Evolutionary conservation across 257 asterid species (phyloP), one percentile per base, ranked within the genome.

Genomic region (Solanum pimpinellifolium): DNA sequence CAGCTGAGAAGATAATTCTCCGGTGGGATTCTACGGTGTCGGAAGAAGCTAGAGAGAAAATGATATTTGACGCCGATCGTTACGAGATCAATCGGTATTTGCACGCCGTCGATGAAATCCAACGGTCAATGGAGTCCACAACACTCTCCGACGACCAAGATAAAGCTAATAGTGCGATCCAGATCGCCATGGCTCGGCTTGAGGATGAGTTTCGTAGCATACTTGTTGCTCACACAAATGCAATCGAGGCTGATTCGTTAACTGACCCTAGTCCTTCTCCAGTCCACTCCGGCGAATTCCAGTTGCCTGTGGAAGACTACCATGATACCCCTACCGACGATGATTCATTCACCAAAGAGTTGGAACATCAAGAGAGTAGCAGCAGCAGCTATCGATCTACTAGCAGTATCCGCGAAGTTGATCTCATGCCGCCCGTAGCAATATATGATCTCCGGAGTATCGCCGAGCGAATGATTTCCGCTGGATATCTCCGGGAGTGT

Each of bases 111-210:
- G 83, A 74, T 49, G 88, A 87, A 86, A 83, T 90, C 68, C 87
- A 59, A 76, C 87, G 80, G 31, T 87, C 89, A 25, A 85, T 66
- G 86, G 83, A 76, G 47, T 80, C 89, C 15, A 29, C 20, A 27
- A 37, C 62, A 25, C 47, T 73, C 69, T 83, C 85, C 11, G 83
- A 82, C 44, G 87, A 83, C n/a, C 82, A 27, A 2, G 77, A 21
- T 68, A 52, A 87, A 83, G 81, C 89, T 88, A 65, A 87, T 91
- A 88, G 52, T 92, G 21, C 96, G 73, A 86, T 95, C 56, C 97
- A 95, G 96, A 94, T 95, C 94, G 97, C 99, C 86, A 94, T 95
- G 99, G 94, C 98, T 74, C 91, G 97, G 7, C 98, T 96, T 21
- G 98, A 96, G 91, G 97, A 96, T 84, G 97, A 96, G 97, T 96